Base-by-base conservation (phyloP, 306 rosid species). In the Arachis stenosperma region DNA sequence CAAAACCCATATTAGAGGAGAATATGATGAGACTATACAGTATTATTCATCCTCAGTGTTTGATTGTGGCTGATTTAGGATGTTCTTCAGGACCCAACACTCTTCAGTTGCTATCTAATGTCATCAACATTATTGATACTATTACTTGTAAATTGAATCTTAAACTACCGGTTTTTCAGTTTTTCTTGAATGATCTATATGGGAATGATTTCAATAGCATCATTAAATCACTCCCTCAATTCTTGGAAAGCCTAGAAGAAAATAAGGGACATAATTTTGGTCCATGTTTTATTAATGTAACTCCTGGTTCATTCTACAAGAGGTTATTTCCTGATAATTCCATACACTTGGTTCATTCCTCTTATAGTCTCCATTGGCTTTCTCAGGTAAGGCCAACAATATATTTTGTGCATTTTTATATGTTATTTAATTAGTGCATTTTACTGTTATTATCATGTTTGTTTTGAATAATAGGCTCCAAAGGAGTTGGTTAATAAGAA, bases 151-250 rank as follows among this genome's bases (percentile, higher is more conserved):
- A 52, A 8, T 52, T 52, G 57, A 52, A 52, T 14, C 27, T 52
- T 7, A 52, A 3, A 8, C 27, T 2, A 5, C 57, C 57, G 14
- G 8, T 52, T 14, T 52, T 52, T 22, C 57, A 84, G 69, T 64
- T 80, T 1, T 83, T 83, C 33, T 64, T 89, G 1, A 89, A 89
- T 12, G 89, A 86, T 68, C 79, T 89, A 13, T 86, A 77, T 0
- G 71, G 30, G 9, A 89, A 86, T 14, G 94, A 89, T 66, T 89
- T 86, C 83, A 86, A 86, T 13, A 36, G 75, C 3, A 42, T 87
- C 2, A 80, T 87, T 48, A 65, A 52, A 13, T 52, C 57, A n/a
- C 57, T 52, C 22, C 57, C 57, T 52, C 57, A 52, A 52, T 52
- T 52, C 57, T 14, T 9, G 14, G 10, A n/a, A 52, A 52, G 8